Base-by-base conservation (phyloP, 495 filamentous ascomycete genomes). In the Cenococcum geophilum region DNA sequence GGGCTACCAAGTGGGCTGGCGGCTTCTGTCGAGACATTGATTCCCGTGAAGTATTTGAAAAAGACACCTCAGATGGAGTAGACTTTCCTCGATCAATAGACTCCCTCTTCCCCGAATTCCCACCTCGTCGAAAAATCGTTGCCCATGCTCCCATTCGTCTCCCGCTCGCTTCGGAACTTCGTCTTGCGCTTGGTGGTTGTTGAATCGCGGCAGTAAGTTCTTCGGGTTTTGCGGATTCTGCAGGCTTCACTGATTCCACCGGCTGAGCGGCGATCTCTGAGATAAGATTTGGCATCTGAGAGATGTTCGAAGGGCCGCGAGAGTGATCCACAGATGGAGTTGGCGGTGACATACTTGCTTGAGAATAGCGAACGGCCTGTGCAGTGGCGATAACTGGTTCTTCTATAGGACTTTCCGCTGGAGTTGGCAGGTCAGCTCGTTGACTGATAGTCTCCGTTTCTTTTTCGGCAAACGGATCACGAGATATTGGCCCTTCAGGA, bases 41-140 rank as follows among this genome's bases (percentile, higher is more conserved):
- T 68, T 96, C 91, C 66, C 89, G 80, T 11, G 91, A 95, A 2
- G 89, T 88, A 62, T 93, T 95, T 22, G 90, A 91, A 67, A 91
- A 88, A 4, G 70, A 72, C 5, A 36, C 20, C 9, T 85, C 80
- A 0, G 81, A 79, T 8, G 74, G 71, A 0, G 78, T 70, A 9
- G 75, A 72, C 3, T 75, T 75, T 65, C 77, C 87, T 21, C 76
- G 80, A 48, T 82, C 82, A 4, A 78, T 82, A 51, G 80, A 83
- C 8, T 74, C 79, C 55, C 79, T 80, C 71, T 83, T 87, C 48
- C 80, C 77, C 27, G 27, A 32, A 11, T 77, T 78, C 34, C 76
- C 81, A 53, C 80, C 80, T 57, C 89, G 86, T 59, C 80, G 82
- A 76, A 96, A 93, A 20, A 95, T 82, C 0, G 87, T 86, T 5